Evolutionary conservation across 108 stramenopile species (phyloP).

Genomic region (Bacterosira constricta): DNA sequence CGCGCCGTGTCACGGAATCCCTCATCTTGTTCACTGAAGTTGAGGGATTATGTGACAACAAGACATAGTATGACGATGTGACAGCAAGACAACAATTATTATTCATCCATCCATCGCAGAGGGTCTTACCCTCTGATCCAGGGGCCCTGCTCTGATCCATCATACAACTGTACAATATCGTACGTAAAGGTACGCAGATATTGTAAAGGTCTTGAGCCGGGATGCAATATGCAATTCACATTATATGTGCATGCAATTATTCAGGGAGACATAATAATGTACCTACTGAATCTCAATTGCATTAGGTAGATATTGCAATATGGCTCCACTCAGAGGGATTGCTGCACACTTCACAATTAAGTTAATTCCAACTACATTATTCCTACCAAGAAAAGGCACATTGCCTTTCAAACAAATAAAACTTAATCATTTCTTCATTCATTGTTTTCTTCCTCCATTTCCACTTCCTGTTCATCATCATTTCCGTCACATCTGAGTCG

Average conservation of each 20-base stretch:
- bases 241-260: neutral
- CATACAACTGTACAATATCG: neutral
- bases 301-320: neutral
- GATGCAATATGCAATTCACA: too few relatives aligned
- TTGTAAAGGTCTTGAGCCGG: too few relatives aligned
- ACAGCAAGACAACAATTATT: too few relatives aligned
- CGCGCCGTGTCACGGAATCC: too few relatives aligned
- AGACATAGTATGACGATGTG: too few relatives aligned
- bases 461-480: neutral
- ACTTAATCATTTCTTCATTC: neutral
- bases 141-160: too few relatives aligned
- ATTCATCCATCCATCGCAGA: too few relatives aligned
- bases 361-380: neutral
- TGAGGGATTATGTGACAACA: too few relatives aligned
- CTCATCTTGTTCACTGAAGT: too few relatives aligned
- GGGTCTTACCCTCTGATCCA: too few relatives aligned
- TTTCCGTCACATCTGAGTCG: neutral
- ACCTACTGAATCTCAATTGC: neutral
- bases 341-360: neutral
- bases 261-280: neutral
- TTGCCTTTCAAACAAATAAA: neutral
- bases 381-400: neutral
- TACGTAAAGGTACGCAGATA: too few relatives aligned
- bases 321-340: neutral
- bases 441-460: neutral